These are phyloP conservation scores for Pisolithus microcarpus DNA, from an alignment of 768 basidiomycete species.

Conservation along the genomic window DNA sequence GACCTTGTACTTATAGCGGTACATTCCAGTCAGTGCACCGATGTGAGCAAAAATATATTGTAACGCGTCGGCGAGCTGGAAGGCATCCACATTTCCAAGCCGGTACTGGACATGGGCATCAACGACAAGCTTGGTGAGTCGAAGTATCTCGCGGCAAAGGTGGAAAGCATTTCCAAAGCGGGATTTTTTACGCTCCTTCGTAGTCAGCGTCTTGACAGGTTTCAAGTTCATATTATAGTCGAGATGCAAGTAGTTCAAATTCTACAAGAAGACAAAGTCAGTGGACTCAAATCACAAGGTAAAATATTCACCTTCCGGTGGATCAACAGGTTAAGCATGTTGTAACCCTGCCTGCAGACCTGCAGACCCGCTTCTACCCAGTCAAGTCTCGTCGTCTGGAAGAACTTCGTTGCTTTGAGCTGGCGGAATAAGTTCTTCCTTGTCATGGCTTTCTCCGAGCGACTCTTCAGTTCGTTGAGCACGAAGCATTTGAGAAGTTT, in stretches of 20 bases:
- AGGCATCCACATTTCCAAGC: slow-evolving; percentile 96
- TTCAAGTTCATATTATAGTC: slow-evolving; percentile 99
- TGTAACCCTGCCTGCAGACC: slow-evolving; percentile 98
- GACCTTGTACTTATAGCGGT: slow-evolving; percentile 99
- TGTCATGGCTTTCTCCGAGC: slow-evolving; percentile 92
- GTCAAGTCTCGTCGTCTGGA: slow-evolving; percentile 95
- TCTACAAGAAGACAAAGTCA: slow-evolving; percentile 35
- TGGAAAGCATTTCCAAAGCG: slow-evolving; percentile 99
- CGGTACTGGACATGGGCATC: slow-evolving; percentile 99
- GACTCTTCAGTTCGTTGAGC: slow-evolving; percentile 84
- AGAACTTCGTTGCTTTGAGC: slow-evolving; percentile 98
- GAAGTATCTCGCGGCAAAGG: slow-evolving; percentile 93
- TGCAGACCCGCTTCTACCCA: slow-evolving; percentile 99
- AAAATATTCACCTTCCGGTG: slow-evolving; percentile 75
- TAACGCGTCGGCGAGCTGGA: slow-evolving; percentile 96
- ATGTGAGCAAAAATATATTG: slow-evolving; percentile 98
- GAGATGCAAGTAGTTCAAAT: slow-evolving; percentile 87
- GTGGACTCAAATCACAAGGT: background rate
- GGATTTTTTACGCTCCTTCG: slow-evolving; percentile 99
- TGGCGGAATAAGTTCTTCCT: slow-evolving; percentile 97
- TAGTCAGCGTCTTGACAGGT: slow-evolving; percentile 94
- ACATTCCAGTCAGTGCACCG: slow-evolving; percentile 98
- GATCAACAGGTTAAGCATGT: slow-evolving; percentile 97
- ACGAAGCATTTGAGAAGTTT: slow-evolving; percentile 95
- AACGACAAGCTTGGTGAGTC: slow-evolving; percentile 96